These are phyloP conservation scores for Maudiozyma saulgeensis DNA, from an alignment of 805 yeast species.

Conservation along the genomic window DNA sequence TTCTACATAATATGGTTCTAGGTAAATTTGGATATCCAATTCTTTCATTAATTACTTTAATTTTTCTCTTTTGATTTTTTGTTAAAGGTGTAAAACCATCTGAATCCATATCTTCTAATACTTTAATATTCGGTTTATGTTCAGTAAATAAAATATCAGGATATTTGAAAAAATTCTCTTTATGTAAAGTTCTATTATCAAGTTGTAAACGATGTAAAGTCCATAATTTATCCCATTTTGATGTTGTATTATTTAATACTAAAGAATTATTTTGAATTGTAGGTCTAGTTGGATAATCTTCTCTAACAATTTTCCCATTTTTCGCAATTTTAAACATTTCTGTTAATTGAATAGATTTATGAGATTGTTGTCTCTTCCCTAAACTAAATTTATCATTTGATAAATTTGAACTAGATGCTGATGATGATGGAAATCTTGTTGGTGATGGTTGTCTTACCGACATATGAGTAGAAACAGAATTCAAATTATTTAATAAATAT, in stretches of 20 bases:
- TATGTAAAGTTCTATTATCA: constrained; percentile 14
- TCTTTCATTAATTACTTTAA: constrained; percentile 13
- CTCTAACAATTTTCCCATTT: constrained; percentile 26
- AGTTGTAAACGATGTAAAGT: constrained; percentile 9
- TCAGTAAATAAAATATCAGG: constrained; percentile 15
- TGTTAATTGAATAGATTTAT: constrained; percentile 1
- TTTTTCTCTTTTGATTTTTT: constrained; percentile 18
- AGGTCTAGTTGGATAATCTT: constrained; percentile 30
- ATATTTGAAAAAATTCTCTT: constrained; percentile 11
- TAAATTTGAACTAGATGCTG: constrained; percentile 4
- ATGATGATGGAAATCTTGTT: not conserved
- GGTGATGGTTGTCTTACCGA: not conserved
- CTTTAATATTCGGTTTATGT: not conserved
- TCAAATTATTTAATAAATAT: constrained; percentile 6
- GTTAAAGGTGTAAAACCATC: constrained; percentile 19
- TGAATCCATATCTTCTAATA: constrained; percentile 4
- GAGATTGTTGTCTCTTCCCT: not conserved
- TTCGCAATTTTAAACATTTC: constrained; percentile 19
- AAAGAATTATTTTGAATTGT: constrained; percentile 24
- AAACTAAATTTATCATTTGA: not conserved
- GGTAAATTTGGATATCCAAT: constrained; percentile 22
- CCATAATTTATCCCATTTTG: constrained; percentile 19
- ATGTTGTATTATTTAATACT: constrained; percentile 19
- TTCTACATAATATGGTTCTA: constrained; percentile 51
- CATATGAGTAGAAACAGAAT: not conserved